Conservation (phyloP, 495 filamentous ascomycete genomes). For the Penicilliopsis zonata region DNA sequence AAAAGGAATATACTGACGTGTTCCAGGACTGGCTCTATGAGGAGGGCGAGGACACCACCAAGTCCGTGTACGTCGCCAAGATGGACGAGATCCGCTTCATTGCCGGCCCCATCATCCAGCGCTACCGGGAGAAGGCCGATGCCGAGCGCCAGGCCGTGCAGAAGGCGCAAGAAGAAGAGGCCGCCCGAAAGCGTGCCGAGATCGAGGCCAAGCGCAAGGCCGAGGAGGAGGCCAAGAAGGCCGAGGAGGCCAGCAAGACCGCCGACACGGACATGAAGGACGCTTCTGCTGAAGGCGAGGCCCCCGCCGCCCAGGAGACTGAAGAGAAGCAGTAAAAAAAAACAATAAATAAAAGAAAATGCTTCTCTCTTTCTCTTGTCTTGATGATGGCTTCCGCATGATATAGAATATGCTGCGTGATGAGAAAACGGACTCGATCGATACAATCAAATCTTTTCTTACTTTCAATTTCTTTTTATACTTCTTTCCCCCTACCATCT, state of each 20-base stretch:
- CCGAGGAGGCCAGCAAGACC: conserved; percentile 30
- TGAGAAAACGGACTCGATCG: neutral
- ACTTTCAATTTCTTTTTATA: too few relatives aligned
- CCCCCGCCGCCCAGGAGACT: conserved; percentile 22
- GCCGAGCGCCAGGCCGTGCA: conserved; percentile 70
- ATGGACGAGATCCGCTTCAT: conserved; percentile 90
- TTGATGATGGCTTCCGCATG: conserved; percentile 1
- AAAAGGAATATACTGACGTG: too few relatives aligned
- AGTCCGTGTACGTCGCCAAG: conserved; percentile 86
- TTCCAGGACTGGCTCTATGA: conserved; percentile 94
- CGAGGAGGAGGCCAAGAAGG: conserved; percentile 40
- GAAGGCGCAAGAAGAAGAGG: conserved; percentile 69
- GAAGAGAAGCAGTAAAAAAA: conserved; percentile 38
- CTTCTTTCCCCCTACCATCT: too few relatives aligned
- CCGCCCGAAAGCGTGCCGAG: conserved; percentile 67
- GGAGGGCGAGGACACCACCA: conserved; percentile 90
- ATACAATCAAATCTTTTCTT: neutral
- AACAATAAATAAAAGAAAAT: conserved; percentile 1
- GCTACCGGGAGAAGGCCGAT: conserved; percentile 89
- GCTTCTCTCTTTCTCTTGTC: neutral
- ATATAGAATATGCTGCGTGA: neutral
- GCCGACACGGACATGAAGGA: conserved; percentile 48
- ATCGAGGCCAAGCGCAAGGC: conserved; percentile 50
- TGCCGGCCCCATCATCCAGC: conserved; percentile 83
- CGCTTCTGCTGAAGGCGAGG: conserved; percentile 25